A percentile compares a stretch with the other conserved stretches of the same genome.
Evolutionary conservation across 305 asterid genomes (phyloP).

Genomic region (Nicotiana rustica): DNA sequence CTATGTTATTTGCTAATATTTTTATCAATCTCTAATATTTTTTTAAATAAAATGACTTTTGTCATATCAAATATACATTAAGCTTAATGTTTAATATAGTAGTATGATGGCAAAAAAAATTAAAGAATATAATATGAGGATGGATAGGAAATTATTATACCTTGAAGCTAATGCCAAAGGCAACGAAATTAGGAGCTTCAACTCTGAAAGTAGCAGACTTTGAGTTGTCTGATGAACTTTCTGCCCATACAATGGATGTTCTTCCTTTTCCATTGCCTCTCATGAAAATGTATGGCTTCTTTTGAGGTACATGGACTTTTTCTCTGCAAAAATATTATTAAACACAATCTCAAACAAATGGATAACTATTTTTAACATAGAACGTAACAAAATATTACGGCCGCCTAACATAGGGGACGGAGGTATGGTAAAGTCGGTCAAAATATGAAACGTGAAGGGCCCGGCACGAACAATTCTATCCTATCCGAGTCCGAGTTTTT

Average conservation of each 20-base stretch:
- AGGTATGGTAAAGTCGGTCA: too few species aligned
- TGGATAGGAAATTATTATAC: conserved; percentile 39
- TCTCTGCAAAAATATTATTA: conserved; percentile 55
- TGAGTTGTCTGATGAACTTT: conserved; percentile 52
- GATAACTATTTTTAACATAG: too few species aligned
- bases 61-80: not conserved
- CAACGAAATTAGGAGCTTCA: conserved; percentile 75
- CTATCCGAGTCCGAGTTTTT: too few species aligned
- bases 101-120: not conserved
- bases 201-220: conserved; percentile 68
- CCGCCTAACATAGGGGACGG: too few species aligned
- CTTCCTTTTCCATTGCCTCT: conserved; percentile 76
- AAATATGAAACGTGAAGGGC: too few species aligned
- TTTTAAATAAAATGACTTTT: not conserved
- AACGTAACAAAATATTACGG: too few species aligned
- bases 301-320: conserved; percentile 60
- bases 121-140: not conserved
- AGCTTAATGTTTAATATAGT: not conserved
- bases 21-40: too few species aligned
- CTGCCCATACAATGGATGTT: conserved; percentile 65
- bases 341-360: not conserved
- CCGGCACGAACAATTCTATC: too few species aligned
- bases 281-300: conserved; percentile 76
- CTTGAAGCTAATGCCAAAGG: conserved; percentile 86
- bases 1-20: too few species aligned